Conservation (phyloP, 805 yeast genomes). For the Candida methanosorbosa region DNA sequence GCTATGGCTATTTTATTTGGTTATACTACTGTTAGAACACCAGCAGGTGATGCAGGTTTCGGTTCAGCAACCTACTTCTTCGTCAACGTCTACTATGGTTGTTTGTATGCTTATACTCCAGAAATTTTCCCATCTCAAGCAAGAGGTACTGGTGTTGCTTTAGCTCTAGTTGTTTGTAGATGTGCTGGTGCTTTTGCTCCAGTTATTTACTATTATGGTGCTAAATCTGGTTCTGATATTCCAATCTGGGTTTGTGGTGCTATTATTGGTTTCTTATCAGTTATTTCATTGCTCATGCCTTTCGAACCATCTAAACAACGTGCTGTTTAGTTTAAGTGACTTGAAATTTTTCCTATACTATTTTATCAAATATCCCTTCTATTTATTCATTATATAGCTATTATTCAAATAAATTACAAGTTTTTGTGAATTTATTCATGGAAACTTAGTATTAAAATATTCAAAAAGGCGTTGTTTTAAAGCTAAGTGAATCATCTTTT, state of each 20-base stretch:
- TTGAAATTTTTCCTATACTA: too few species aligned
- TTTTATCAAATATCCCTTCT: too few species aligned
- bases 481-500: too few species aligned
- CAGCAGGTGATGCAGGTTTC: slow-evolving; percentile 44
- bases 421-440: too few species aligned
- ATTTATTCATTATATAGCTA: too few species aligned
- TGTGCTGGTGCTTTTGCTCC: slow-evolving; percentile 51
- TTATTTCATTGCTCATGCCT: slow-evolving; percentile 37
- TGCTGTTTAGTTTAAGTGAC: too few species aligned
- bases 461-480: too few species aligned
- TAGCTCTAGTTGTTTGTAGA: slow-evolving; percentile 47
- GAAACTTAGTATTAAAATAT: too few species aligned
- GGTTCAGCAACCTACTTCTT: slow-evolving; percentile 40
- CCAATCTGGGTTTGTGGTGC: slow-evolving; percentile 59
- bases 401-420: too few species aligned
- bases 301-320: slow-evolving; percentile 33
- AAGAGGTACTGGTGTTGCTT: slow-evolving; percentile 53
- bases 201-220: slow-evolving; percentile 44
- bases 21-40: slow-evolving; percentile 51
- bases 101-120: slow-evolving; percentile 58
- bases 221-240: slow-evolving; percentile 38
- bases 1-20: slow-evolving; percentile 54
- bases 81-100: slow-evolving; percentile 44
- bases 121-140: slow-evolving; percentile 47
- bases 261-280: slow-evolving; percentile 37